These are phyloP conservation scores for Auricularia cornea DNA, from an alignment of 768 basidiomycete species.

Conservation along the genomic window DNA sequence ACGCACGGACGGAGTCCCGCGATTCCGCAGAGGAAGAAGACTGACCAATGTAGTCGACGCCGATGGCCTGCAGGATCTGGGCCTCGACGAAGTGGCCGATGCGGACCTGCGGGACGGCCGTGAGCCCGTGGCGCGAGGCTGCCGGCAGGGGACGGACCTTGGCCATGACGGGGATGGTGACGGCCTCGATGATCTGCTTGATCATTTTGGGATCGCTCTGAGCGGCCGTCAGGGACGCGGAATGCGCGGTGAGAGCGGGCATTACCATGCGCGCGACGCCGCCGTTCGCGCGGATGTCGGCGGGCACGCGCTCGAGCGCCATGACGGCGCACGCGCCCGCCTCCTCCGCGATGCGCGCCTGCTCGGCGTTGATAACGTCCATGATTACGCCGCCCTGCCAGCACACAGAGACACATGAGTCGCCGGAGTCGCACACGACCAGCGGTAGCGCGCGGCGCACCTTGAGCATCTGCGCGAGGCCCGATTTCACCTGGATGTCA, in stretches of 20 bases:
- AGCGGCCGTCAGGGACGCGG: background rate
- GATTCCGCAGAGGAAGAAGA: slow-evolving; percentile 44
- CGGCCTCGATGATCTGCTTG: slow-evolving; percentile 89
- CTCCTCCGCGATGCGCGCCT: slow-evolving; percentile 92
- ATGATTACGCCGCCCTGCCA: slow-evolving; percentile 80
- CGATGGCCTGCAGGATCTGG: slow-evolving; percentile 87
- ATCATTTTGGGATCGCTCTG: slow-evolving; percentile 95
- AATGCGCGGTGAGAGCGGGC: slow-evolving; percentile 13
- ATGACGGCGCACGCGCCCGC: slow-evolving; percentile 98
- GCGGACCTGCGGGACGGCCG: slow-evolving; percentile 93
- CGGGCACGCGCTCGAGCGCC: slow-evolving; percentile 92
- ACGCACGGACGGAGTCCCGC: slow-evolving; percentile 14
- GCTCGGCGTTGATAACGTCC: slow-evolving; percentile 84
- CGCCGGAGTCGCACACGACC: too few relatives aligned
- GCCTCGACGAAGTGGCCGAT: slow-evolving; percentile 94
- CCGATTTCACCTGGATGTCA: slow-evolving; percentile 69
- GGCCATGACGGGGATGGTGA: slow-evolving; percentile 70
- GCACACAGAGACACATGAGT: slow-evolving; percentile 7
- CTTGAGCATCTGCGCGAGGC: slow-evolving; percentile 96
- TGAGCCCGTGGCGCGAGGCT: background rate
- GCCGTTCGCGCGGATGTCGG: slow-evolving; percentile 85
- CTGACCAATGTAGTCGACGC: slow-evolving; percentile 96
- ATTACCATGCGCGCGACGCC: slow-evolving; percentile 93
- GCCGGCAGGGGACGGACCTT: slow-evolving; percentile 20
- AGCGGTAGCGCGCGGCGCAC: too few relatives aligned